Conservation (phyloP, 257 asterid species). For the Solanum pennellii region DNA sequence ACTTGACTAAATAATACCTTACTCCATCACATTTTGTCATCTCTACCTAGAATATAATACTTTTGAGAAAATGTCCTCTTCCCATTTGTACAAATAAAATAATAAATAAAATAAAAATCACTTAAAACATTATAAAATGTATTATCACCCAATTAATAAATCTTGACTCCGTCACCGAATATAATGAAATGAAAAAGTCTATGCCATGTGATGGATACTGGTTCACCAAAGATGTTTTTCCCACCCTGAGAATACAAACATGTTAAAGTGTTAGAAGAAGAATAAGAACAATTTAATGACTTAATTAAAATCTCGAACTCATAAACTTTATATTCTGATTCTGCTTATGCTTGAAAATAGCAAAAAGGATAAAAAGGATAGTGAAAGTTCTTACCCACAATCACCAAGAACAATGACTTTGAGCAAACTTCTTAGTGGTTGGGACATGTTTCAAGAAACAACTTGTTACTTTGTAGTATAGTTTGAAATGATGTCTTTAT, state of each 20-base stretch:
- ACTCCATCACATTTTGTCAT: background rate
- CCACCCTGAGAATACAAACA: constrained; percentile 49
- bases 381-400: constrained; percentile 51
- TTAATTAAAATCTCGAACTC: background rate
- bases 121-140: background rate
- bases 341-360: background rate
- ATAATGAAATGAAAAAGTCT: background rate
- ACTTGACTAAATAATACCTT: background rate
- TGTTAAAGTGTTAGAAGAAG: background rate
- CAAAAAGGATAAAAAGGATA: background rate
- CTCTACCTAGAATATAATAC: background rate
- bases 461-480: background rate
- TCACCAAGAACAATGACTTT: constrained; percentile 84
- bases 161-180: background rate
- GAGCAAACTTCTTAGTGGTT: constrained; percentile 50
- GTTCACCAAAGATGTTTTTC: constrained; percentile 71
- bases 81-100: background rate
- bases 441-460: constrained; percentile 16
- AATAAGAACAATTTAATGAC: background rate
- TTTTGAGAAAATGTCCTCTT: background rate
- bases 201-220: constrained; percentile 52
- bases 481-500: background rate
- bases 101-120: background rate
- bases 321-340: background rate
- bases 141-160: background rate